Evolutionary conservation across 306 rosid genomes (phyloP), one percentile per base, ranked within the genome.

Genomic region (Pterocarpus santalinus): DNA sequence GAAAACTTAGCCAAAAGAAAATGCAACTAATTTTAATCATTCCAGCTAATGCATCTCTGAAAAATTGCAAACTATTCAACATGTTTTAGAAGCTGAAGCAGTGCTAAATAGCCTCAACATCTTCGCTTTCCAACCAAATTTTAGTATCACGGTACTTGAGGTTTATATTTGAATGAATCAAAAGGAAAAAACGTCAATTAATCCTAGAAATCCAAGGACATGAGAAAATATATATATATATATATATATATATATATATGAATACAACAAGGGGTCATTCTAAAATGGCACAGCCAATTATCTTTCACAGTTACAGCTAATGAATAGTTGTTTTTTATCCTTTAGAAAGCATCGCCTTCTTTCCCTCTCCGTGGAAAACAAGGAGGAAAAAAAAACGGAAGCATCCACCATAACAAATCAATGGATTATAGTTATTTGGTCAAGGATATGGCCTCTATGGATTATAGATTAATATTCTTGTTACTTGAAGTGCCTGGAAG

Each of bases 61-160:
- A 36, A n/a, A 60, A 13, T 51, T 15, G n/a, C 17, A 72, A 72
- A 72, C 15, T 36, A 15, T 14, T 28, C 57, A 60, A 61, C 53
- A 84, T 58, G 46, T n/a, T 15, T 76, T 32, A 77, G 76, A 85
- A 73, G 78, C 84, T 68, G 71, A 38, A 68, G 49, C 65, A 73
- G 44, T 39, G 57, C 78, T 64, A 67, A 81, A 68, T 58, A 67
- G 43, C 79, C 67, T 81, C 61, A 81, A 5, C 66, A 71, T 60
- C 71, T 47, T 28, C 82, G 71, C 77, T 58, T 35, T 11, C 35
- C 47, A 5, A 35, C 72, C 76, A 66, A 55, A n/a, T 22, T 41
- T 32, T 6, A 43, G 8, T 2, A 0, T 43, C 8, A 5, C 12
- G 15, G 73, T 41, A 58, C 47, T 22, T 5, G 17, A 39, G 51